Evolutionary conservation across 306 rosid genomes (phyloP).

Genomic region (Boehmeria nivea): DNA sequence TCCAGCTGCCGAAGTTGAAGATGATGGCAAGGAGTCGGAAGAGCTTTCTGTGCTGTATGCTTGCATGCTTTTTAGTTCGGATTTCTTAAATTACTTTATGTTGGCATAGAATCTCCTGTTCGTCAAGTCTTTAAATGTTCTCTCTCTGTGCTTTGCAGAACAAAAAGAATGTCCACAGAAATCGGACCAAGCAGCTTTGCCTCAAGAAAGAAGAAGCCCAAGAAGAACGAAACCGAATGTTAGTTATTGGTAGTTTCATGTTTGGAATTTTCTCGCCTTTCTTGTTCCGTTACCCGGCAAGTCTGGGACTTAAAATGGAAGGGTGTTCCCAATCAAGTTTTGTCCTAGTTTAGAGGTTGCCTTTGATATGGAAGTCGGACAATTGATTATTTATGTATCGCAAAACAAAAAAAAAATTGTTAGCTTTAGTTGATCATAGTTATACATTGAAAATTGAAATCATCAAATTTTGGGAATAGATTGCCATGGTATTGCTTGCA

Average conservation of each 20-base stretch:
- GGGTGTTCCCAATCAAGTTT: slow-evolving; percentile 6
- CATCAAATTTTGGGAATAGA: too few species aligned
- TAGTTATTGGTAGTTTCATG: too few species aligned
- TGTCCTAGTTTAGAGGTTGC: background rate
- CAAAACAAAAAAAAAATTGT: too few species aligned
- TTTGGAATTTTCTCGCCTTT: too few species aligned
- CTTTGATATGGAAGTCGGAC: too few species aligned
- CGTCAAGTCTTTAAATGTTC: background rate
- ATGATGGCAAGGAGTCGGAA: slow-evolving; percentile 47
- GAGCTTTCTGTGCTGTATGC: slow-evolving; percentile 55
- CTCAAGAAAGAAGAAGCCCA: slow-evolving; percentile 84
- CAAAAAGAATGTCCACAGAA: slow-evolving; percentile 80
- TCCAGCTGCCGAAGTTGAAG: slow-evolving; percentile 41
- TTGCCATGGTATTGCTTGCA: too few species aligned
- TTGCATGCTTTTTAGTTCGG: background rate
- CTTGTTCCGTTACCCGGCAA: too few species aligned
- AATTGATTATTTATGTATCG: too few species aligned
- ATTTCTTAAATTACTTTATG: background rate
- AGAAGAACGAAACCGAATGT: slow-evolving; percentile 24
- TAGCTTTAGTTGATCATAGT: too few species aligned
- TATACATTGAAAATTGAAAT: too few species aligned
- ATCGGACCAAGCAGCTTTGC: slow-evolving; percentile 91
- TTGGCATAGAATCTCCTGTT: background rate
- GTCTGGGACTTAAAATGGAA: too few species aligned
- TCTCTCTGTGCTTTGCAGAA: slow-evolving; percentile 30